Evolutionary conservation across 2,329 filamentous ascomycete species (phyloP).

Genomic region (Colletotrichum salicis): DNA sequence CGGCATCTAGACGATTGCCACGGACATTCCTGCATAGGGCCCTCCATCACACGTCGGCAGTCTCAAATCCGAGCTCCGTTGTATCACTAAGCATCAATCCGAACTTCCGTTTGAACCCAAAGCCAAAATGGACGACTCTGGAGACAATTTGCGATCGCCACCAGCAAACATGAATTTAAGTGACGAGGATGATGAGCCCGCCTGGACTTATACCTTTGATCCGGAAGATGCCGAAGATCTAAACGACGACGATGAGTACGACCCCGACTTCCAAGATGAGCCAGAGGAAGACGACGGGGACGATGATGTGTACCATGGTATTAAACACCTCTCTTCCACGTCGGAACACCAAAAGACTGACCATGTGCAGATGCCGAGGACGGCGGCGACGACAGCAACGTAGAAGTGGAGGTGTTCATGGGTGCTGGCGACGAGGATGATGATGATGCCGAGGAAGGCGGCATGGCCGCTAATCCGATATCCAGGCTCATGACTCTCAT

Average conservation of each 20-base stretch:
- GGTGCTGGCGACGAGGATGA: slow-evolving; percentile 34
- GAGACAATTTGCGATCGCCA: background rate
- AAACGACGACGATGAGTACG: slow-evolving; percentile 47
- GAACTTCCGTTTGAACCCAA: slow-evolving; percentile 26
- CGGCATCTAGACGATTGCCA: background rate
- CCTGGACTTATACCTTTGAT: slow-evolving; percentile 16
- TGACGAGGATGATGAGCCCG: background rate
- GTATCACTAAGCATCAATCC: slow-evolving; percentile 32
- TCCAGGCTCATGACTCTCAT: slow-evolving; percentile 15
- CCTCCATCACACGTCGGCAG: slow-evolving; percentile 27
- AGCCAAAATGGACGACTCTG: slow-evolving; percentile 17
- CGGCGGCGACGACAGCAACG: slow-evolving; percentile 38
- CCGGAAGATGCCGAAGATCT: slow-evolving; percentile 41
- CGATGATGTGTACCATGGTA: slow-evolving; percentile 36
- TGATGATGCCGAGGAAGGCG: slow-evolving; percentile 39
- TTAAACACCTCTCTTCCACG: background rate
- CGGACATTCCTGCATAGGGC: background rate
- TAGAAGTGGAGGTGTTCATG: slow-evolving; percentile 19
- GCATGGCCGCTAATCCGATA: slow-evolving; percentile 19
- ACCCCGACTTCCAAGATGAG: slow-evolving; percentile 41
- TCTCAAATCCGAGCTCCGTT: slow-evolving; percentile 32
- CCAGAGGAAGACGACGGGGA: slow-evolving; percentile 39
- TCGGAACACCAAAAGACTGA: background rate
- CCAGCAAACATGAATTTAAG: background rate
- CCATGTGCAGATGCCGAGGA: slow-evolving; percentile 41